phyloP scores from a whole-genome alignment of 768 basidiomycete species.

The Lentinula boryana region DNA sequence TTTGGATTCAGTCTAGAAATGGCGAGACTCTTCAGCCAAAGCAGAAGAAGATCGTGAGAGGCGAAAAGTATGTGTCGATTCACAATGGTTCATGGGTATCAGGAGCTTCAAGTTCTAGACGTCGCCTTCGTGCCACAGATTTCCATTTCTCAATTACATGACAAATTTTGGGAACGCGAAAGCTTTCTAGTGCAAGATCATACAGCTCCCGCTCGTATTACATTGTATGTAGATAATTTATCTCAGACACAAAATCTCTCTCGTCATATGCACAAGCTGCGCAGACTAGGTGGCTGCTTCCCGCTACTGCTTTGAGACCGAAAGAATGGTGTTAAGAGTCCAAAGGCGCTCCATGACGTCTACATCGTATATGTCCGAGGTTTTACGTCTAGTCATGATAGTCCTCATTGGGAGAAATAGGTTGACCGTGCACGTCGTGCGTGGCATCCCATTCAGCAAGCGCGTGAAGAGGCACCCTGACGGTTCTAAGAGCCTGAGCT shows the following conservation, averaged over 20 bases:
- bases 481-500: constrained; percentile 22
- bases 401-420: background rate
- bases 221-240: background rate
- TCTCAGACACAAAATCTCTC: background rate
- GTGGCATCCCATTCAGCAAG: constrained; percentile 29
- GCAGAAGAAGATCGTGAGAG: background rate
- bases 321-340: too few species aligned
- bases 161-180: background rate
- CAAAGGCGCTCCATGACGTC: background rate
- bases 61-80: background rate
- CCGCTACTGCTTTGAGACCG: background rate
- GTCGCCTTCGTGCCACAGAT: background rate
- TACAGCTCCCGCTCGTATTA: background rate
- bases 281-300: background rate
- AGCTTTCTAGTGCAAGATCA: background rate
- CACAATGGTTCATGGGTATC: too few species aligned
- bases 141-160: too few species aligned
- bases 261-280: background rate
- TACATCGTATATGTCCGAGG: background rate
- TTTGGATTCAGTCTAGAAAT: background rate
- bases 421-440: constrained; percentile 19
- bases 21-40: background rate
- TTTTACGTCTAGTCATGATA: background rate
- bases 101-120: background rate
- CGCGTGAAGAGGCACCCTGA: constrained; percentile 24